Percentiles rank a stretch among this genome's conserved stretches.
These are phyloP conservation scores for Pichia sp. DNA, from an alignment of 1,139 yeast species.

Conservation along the genomic window DNA sequence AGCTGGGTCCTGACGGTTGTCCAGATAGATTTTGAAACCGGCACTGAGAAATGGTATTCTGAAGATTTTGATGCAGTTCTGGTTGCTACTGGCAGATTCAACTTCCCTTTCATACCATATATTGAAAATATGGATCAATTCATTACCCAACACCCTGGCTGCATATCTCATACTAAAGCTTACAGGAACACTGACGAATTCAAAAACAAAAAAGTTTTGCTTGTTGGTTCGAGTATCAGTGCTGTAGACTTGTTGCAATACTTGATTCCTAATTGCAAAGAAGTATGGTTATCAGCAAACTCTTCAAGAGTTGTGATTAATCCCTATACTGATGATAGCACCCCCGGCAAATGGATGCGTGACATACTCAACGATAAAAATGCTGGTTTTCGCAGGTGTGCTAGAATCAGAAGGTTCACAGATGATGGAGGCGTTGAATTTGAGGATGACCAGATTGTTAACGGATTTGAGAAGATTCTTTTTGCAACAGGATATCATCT, in stretches of 20 bases:
- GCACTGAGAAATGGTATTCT: constrained; percentile 32
- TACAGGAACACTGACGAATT: constrained; percentile 37
- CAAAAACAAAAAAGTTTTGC: constrained; percentile 41
- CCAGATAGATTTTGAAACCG: constrained; percentile 21
- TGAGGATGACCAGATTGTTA: constrained; percentile 36
- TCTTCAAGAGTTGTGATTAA: neutral
- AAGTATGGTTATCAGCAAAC: constrained; percentile 1
- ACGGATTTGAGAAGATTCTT: constrained; percentile 38
- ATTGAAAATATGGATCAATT: constrained; percentile 42
- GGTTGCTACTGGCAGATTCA: constrained; percentile 44
- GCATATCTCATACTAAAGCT: constrained; percentile 43
- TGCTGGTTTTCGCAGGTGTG: neutral
- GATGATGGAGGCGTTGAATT: constrained; percentile 30
- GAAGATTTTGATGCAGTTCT: constrained; percentile 43
- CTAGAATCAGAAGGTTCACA: constrained; percentile 18
- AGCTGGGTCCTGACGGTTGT: constrained; percentile 23
- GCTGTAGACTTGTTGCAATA: constrained; percentile 52
- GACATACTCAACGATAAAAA: constrained; percentile 1
- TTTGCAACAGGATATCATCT: constrained; percentile 48
- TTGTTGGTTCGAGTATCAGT: constrained; percentile 50
- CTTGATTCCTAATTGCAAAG: constrained; percentile 37
- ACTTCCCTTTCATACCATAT: constrained; percentile 46
- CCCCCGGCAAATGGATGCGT: constrained; percentile 3
- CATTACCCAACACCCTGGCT: constrained; percentile 36
- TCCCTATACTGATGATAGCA: neutral